Percentiles rank a stretch among this genome's conserved stretches.
Evolutionary conservation across 148 eudicot species (phyloP).

Genomic region (Chenopodium quinoa): DNA sequence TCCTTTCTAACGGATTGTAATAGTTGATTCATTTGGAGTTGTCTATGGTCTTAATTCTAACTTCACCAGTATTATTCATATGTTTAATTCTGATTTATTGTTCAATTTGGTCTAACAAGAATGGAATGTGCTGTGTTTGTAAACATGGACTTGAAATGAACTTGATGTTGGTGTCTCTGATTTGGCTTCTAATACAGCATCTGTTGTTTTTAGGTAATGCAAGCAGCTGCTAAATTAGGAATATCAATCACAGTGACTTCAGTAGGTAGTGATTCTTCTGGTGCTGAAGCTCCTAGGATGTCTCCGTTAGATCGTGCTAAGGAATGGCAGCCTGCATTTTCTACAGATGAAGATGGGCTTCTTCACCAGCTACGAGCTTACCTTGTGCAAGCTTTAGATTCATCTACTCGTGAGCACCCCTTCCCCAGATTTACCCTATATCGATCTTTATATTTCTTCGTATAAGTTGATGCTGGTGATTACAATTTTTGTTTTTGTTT

Average conservation of each 20-base stretch:
- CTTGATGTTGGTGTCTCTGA: neutral
- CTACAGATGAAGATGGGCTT: slow-evolving; percentile 74
- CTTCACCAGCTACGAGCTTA: slow-evolving; percentile 80
- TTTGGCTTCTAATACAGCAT: neutral
- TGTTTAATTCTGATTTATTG: neutral
- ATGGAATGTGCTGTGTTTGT: neutral
- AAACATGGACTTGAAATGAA: neutral
- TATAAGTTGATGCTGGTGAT: slow-evolving; percentile 3
- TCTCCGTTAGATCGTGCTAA: slow-evolving; percentile 55
- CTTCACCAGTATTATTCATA: neutral
- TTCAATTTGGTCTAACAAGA: neutral
- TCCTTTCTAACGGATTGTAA: neutral
- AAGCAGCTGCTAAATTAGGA: slow-evolving; percentile 74
- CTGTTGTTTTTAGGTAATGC: slow-evolving; percentile 58
- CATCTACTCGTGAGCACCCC: slow-evolving; percentile 53
- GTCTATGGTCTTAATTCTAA: neutral
- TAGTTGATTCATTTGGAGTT: neutral
- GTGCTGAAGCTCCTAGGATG: slow-evolving; percentile 41
- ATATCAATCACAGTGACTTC: slow-evolving; percentile 57
- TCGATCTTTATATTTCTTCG: neutral
- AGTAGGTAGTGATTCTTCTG: slow-evolving; percentile 64
- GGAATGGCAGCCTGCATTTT: slow-evolving; percentile 78
- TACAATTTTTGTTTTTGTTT: neutral
- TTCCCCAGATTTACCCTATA: neutral
- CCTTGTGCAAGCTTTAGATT: slow-evolving; percentile 73